Conservation (phyloP, 306 rosid genomes). For the Cucumis sativus region DNA sequence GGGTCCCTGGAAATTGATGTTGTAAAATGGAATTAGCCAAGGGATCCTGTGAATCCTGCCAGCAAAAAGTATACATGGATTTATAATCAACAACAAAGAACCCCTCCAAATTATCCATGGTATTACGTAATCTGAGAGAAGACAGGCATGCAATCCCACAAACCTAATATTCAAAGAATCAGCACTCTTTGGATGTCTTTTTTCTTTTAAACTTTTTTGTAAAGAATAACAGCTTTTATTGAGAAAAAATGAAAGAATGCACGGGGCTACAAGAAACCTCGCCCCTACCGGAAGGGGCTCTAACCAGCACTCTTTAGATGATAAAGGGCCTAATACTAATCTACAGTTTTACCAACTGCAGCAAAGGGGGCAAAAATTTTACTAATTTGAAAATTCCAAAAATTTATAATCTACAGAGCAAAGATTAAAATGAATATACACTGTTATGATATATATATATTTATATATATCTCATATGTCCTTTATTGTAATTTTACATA, state of each 20-base stretch:
- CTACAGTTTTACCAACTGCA: too few species aligned
- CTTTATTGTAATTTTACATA: too few species aligned
- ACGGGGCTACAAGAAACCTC: too few species aligned
- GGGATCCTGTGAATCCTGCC: slow-evolving; percentile 91
- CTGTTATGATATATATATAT: too few species aligned
- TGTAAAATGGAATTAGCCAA: slow-evolving; percentile 84
- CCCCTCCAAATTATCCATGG: not conserved
- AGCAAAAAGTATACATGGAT: not conserved
- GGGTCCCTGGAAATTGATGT: slow-evolving; percentile 89
- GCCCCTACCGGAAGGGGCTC: too few species aligned
- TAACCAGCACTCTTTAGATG: not conserved
- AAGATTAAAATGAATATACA: not conserved
- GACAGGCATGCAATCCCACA: not conserved
- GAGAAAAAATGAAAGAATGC: too few species aligned
- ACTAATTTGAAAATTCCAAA: not conserved
- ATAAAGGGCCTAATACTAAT: not conserved
- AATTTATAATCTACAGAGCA: not conserved
- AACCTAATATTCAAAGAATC: not conserved
- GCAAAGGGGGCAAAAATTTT: not conserved
- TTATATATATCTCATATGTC: too few species aligned
- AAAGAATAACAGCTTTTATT: too few species aligned
- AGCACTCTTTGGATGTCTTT: not conserved
- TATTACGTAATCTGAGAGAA: not conserved
- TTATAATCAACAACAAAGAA: not conserved
- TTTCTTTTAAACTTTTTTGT: too few species aligned